These are phyloP conservation scores for Neotropicomus parvogracilis DNA, from an alignment of 1,284 basidiomycete genomes.

Conservation along the genomic window DNA sequence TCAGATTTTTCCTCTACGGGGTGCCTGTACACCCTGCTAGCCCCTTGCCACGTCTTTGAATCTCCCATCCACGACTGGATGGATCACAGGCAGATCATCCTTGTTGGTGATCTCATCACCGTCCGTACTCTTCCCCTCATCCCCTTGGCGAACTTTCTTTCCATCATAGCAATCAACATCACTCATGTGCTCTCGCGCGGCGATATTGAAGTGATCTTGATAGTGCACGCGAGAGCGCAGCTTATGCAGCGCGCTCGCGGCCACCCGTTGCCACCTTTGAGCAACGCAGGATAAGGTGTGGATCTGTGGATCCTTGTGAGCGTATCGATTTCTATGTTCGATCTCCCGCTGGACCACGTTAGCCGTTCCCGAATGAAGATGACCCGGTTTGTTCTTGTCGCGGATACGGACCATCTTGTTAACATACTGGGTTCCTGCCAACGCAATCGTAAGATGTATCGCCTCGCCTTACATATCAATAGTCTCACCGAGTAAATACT, in stretches of 20 bases:
- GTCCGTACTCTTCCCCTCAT: constrained; percentile 23
- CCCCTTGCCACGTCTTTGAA: constrained; percentile 57
- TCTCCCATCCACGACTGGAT: constrained; percentile 70
- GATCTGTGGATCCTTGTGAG: not conserved
- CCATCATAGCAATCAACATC: constrained; percentile 73
- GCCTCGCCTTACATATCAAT: not conserved
- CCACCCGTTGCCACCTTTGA: constrained; percentile 49
- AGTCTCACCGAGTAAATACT: constrained; percentile 80
- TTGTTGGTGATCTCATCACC: constrained; percentile 34
- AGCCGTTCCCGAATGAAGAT: constrained; percentile 43
- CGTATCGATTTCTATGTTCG: constrained; percentile 25
- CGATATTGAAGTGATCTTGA: constrained; percentile 57
- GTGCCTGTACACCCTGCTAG: constrained; percentile 13
- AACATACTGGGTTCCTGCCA: constrained; percentile 62
- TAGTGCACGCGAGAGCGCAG: constrained; percentile 53
- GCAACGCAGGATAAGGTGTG: constrained; percentile 27
- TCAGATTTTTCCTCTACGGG: constrained; percentile 7
- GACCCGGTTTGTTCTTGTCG: constrained; percentile 21
- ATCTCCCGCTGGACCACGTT: constrained; percentile 44
- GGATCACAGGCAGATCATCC: constrained; percentile 61
- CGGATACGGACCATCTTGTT: constrained; percentile 51
- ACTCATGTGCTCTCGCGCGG: constrained; percentile 74
- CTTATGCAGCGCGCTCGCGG: constrained; percentile 43
- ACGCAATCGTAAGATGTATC: constrained; percentile 3
- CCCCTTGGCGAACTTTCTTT: constrained; percentile 38